Percentiles rank a stretch among this genome's conserved stretches.
phyloP scores from a whole-genome alignment of 495 filamentous ascomycete species.

The Barbatosphaeria neglecta region DNA sequence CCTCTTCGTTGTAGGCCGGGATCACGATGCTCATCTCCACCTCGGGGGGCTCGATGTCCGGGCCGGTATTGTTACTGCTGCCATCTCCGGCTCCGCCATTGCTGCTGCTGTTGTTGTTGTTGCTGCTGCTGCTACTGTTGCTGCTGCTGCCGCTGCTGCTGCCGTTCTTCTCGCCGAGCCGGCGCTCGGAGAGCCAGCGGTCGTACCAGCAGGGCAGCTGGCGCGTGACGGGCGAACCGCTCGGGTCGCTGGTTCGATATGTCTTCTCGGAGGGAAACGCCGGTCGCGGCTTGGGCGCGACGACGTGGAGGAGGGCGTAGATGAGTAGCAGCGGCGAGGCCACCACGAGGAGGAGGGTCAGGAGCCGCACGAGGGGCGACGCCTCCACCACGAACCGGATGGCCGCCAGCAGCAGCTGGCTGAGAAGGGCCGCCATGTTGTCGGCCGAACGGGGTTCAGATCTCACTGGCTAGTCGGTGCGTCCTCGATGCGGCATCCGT shows the following conservation, averaged over 20 bases:
- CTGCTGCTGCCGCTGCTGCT: slow-evolving; percentile 1
- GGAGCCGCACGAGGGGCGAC: slow-evolving; percentile 18
- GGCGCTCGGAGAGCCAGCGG: slow-evolving; percentile 44
- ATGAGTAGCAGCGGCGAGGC: slow-evolving; percentile 38
- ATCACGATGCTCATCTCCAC: slow-evolving; percentile 72
- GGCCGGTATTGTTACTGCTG: slow-evolving; percentile 8
- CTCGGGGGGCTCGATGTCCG: slow-evolving; percentile 31
- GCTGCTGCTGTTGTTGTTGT: slow-evolving; percentile 8
- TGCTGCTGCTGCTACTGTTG: neutral
- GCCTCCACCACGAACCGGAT: slow-evolving; percentile 11
- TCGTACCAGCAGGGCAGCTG: slow-evolving; percentile 79
- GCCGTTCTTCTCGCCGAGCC: slow-evolving; percentile 22
- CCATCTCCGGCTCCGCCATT: neutral
- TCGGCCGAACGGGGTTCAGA: too few relatives aligned
- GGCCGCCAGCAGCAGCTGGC: slow-evolving; percentile 15
- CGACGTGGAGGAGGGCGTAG: slow-evolving; percentile 56
- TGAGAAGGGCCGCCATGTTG: slow-evolving; percentile 1
- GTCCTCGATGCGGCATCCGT: too few relatives aligned
- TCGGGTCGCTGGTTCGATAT: slow-evolving; percentile 62
- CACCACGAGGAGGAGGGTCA: slow-evolving; percentile 12
- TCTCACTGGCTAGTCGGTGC: too few relatives aligned
- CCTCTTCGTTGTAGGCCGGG: slow-evolving; percentile 89
- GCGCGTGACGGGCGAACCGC: slow-evolving; percentile 46
- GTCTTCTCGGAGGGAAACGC: slow-evolving; percentile 69
- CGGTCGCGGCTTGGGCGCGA: slow-evolving; percentile 71